Base-by-base conservation (phyloP, 129 eudicot genomes). In the Artemisia tridentata region DNA sequence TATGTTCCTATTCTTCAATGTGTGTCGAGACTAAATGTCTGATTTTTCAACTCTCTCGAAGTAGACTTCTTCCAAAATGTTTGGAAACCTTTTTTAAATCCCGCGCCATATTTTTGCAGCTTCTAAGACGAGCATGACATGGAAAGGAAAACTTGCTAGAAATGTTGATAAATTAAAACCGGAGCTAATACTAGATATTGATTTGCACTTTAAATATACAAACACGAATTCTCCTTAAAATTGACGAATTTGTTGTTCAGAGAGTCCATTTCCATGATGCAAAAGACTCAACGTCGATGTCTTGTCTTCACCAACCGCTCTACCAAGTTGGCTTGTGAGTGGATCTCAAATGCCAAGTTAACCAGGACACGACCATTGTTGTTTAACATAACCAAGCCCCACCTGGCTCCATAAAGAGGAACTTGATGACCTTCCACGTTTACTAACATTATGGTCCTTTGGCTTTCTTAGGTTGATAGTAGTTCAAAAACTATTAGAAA, bases 371-470 rank as follows among this genome's bases (percentile, higher is more conserved):
- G 65, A 23, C 77, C 71, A 2, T 60, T 59, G 27, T 14, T 66
- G 46, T 75, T 71, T 7, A 81, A 60, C 58, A 49, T 78, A 41
- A 55, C 85, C 20, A 90, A 81, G 4, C 79, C 79, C 17, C 72
- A 75, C 6, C 89, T 88, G 2, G 88, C 88, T 41, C 97, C 95
- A 72, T 91, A 91, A 52, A 87, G 83, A 51, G 97, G 91, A 51
- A 87, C 75, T 34, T 63, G 54, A 7, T 56, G 62, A n/a, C 97
- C 97, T 63, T 75, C 73, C 14, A 87, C 43, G 31, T 77, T 74
- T 63, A 91, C 82, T 1, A 47, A 16, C 72, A 85, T 64, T 25
- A 21, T 21, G 3, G 20, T 71, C 62, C 77, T 54, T 50, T 54
- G 62, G 75, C 89, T 67, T 80, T 85, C 84, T 82, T 85, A 7